Base-by-base conservation (phyloP, 148 eudicot species). In the Fagopyrum tataricum region DNA sequence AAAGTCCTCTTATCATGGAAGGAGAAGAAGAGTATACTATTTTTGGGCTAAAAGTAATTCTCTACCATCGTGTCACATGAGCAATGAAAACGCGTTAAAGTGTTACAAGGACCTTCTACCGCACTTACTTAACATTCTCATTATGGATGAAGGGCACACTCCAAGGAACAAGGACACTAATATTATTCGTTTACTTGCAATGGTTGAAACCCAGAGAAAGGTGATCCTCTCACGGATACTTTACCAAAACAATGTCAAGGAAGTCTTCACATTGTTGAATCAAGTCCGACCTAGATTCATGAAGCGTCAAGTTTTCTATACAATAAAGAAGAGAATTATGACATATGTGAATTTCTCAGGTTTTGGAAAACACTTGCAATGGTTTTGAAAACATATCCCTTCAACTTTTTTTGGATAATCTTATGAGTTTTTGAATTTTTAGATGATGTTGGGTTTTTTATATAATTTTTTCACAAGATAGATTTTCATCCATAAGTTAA, bases 111-210 rank as follows among this genome's bases (percentile, higher is more conserved):
- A 82, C 72, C 76, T 87, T 48, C 72, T 93, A 55, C 76, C 91
- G 67, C 78, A 74, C 67, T 64, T 67, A 44, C 98, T 97, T 2
- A 79, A 85, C 6, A 82, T 93, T 62, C 87, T 93, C 42, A 91
- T 93, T 26, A 74, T 93, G 84, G 98, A 93, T 62, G 97, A 93
- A 81, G 98, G 98, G 4, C 98, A 93, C 75, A 91, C 92, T 67
- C 98, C 98, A 4, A 78, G 98, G 76, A 93, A 91, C 71, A 89
- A 89, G 75, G 82, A 93, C 41, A 93, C 98, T 26, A 90, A 93
- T 70, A 82, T 89, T 23, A 62, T 93, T 49, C 84, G 83, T 72
- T 84, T 92, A n/a, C 89, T 93, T 67, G 84, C 88, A 17, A 85
- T 85, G 66, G 89, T 93, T 12, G 87, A 82, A 79, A 93, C 97